These are phyloP conservation scores for Tricholoma bakamatsutake DNA, from an alignment of 768 basidiomycete species.

Conservation along the genomic window DNA sequence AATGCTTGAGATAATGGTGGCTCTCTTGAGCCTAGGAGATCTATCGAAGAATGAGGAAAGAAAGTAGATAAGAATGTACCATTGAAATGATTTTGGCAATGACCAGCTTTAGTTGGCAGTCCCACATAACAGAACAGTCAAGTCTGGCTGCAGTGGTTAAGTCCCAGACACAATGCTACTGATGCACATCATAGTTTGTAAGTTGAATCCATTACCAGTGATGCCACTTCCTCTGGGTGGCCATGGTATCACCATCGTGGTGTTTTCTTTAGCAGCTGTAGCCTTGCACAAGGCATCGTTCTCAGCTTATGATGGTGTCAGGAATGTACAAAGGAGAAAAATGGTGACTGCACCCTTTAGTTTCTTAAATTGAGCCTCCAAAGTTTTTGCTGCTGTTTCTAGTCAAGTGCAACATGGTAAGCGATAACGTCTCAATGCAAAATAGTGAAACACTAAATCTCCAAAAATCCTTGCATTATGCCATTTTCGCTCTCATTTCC, in stretches of 20 bases:
- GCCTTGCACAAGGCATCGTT: background rate
- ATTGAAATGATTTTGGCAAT: slow-evolving; percentile 2
- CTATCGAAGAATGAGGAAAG: background rate
- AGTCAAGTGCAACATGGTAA: background rate
- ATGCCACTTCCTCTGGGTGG: background rate
- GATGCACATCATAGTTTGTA: background rate
- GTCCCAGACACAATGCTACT: background rate
- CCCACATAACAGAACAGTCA: background rate
- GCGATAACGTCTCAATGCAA: background rate
- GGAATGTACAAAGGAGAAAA: background rate
- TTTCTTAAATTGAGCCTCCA: background rate
- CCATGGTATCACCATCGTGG: background rate
- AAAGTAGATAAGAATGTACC: background rate
- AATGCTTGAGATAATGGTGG: background rate
- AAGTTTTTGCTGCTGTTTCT: background rate
- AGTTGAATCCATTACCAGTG: background rate
- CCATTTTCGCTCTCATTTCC: no score
- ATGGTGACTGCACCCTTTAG: background rate
- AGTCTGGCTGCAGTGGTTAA: background rate
- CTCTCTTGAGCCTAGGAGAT: background rate
- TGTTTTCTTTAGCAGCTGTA: background rate
- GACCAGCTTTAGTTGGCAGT: background rate
- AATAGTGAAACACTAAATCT: background rate
- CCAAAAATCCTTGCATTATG: no score
- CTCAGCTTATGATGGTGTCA: background rate